Conservation (phyloP, 352 stramenopile genomes). For the Blastocystis sp. region DNA sequence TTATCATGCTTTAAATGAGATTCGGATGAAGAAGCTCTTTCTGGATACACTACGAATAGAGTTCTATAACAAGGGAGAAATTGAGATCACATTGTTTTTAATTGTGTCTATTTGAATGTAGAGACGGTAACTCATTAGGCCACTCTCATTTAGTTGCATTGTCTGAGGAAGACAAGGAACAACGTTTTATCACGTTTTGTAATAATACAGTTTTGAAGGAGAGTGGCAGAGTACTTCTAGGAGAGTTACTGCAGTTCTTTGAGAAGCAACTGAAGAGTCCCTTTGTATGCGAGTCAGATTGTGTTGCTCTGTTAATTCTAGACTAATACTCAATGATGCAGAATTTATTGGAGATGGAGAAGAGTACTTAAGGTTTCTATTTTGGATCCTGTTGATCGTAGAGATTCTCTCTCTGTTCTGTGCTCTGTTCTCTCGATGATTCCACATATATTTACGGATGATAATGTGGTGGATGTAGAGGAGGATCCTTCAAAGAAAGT, state of each 20-base stretch:
- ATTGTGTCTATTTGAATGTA: not conserved
- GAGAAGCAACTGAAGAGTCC: not conserved
- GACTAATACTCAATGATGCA: conserved; percentile 37
- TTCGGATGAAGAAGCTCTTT: conserved; percentile 21
- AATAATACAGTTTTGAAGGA: not conserved
- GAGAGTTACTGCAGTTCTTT: conserved; percentile 16
- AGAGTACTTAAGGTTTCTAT: not conserved
- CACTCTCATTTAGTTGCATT: not conserved
- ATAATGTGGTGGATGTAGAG: not conserved
- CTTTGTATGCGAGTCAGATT: not conserved
- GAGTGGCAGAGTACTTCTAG: not conserved
- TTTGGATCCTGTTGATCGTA: not conserved
- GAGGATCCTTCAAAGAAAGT: not conserved
- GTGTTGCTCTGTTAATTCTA: not conserved
- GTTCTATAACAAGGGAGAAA: not conserved
- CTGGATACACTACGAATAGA: not conserved
- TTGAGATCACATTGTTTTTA: not conserved
- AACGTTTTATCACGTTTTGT: not conserved
- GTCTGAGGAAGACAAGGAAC: not conserved
- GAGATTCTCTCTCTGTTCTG: not conserved
- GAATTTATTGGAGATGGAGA: conserved; percentile 11
- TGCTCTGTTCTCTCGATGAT: not conserved
- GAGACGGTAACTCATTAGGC: not conserved
- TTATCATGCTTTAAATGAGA: not conserved
- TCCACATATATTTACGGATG: not conserved